phyloP scores from a whole-genome alignment of 2,329 filamentous ascomycete species.

The Trichophyton equinum region DNA sequence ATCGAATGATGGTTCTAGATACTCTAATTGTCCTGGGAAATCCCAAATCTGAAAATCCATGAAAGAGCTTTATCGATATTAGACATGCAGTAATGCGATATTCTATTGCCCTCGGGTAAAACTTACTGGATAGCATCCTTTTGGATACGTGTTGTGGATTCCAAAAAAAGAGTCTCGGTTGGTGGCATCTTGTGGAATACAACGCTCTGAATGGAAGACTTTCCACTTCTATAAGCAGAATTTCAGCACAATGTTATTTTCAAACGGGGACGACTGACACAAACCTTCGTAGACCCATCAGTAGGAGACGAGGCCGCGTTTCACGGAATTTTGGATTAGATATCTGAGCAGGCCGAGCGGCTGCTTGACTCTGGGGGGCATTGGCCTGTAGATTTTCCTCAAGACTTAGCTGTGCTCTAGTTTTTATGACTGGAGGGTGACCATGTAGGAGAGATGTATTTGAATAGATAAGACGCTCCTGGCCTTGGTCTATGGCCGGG shows the following conservation, averaged over 20 bases:
- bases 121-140: constrained; percentile 90
- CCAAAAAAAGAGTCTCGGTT: constrained; percentile 87
- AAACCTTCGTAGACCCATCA: constrained; percentile 93
- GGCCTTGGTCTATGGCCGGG: constrained; percentile 9
- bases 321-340: constrained; percentile 37
- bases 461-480: constrained; percentile 13
- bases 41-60: constrained; percentile 99
- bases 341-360: constrained; percentile 19
- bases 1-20: constrained; percentile 79
- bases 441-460: constrained; percentile 13
- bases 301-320: constrained; percentile 67
- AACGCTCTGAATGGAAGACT: constrained; percentile 95
- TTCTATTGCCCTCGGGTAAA: background rate
- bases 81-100: background rate
- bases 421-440: constrained; percentile 17
- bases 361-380: constrained; percentile 14
- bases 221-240: constrained; percentile 60
- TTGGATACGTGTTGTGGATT: constrained; percentile 86
- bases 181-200: constrained; percentile 98
- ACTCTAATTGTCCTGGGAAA: constrained; percentile 88
- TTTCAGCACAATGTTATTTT: background rate
- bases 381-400: constrained; percentile 24
- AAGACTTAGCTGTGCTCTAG: constrained; percentile 27
- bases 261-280: constrained; percentile 14
- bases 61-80: constrained; percentile 56